Evolutionary conservation across 1,284 basidiomycete species (phyloP), one percentile per base, ranked within the genome.

Genomic region (Moniliella sp.): DNA sequence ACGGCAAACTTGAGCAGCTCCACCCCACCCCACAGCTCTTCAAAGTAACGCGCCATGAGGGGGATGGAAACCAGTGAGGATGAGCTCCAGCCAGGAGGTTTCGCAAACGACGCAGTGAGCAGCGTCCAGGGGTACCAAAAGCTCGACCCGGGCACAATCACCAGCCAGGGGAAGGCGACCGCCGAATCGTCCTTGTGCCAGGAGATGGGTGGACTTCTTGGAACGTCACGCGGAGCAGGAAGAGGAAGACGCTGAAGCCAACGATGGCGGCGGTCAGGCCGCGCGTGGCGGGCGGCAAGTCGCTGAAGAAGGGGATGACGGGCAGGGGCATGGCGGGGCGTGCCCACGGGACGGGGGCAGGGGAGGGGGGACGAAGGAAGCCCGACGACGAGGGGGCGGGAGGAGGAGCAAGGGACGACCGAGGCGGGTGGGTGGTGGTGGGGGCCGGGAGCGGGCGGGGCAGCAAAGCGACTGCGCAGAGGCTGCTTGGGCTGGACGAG

Each of bases 121-220:
- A 97, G 70, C 2, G 82, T 84, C 86, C 56, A 97, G 16, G 88
- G 88, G 48, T 76, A 77, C 64, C 77, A 81, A 28, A 82, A 60
- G 50, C 77, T 78, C 18, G 69, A 69, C 16, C 80, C 83, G 1
- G 88, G 84, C 7, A 83, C 68, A 33, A 93, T 65, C 9, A 78
- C 75, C 46, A 94, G 67, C 66, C 79, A 93, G 11, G 79, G 75
- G 18, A 69, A 62, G 41, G 48, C 63, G 15, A 63, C 46, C 3
- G 51, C 58, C 58, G 65, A 47, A 57, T 64, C 48, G 18, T 65
- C 62, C 29, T 66, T 57, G 27, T 64, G 18, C 18, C 35, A 42
- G 10, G 29, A 28, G 25, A 39, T n/a, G 31, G 38, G 8, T 41
- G 37, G 2, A 36, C 35, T 5, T 42, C 41, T 19, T 47, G 49